Base-by-base conservation (phyloP, 2,329 filamentous ascomycete genomes). In the Alternaria sp. region DNA sequence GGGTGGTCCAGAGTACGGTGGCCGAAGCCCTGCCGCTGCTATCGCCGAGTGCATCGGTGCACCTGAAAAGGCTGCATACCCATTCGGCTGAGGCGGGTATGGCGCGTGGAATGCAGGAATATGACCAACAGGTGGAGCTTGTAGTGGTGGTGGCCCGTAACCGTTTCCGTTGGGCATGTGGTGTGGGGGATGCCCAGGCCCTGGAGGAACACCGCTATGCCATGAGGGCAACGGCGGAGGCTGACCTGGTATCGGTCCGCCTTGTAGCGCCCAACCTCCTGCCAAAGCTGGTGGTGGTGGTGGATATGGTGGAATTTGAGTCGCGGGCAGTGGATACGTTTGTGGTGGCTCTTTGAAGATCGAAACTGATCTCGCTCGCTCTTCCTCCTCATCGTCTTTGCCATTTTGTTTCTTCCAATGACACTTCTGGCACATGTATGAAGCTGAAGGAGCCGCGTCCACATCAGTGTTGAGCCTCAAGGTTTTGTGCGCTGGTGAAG, bases 341-440 rank as follows among this genome's bases (percentile, higher is more conserved):
- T 74, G 76, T 54, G 78, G 77, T 15, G 82, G 70, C 56, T 79
- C 77, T 44, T 70, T 68, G 19, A 70, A 66, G 32, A 70, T 71
- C 21, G 74, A 77, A 8, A 69, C 64, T 13, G 76, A 74, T 56
- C 68, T 69, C 56, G 76, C 70, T 52, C 73, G 71, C 56, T 76
- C 74, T 40, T 72, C 74, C 30, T 72, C 71, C 49, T 73, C 70
- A 9, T 74, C 71, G 54, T 77, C 71, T 3, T 72, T 69, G 10
- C 71, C 77, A 54, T 82, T 74, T 62, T 81, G 76, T 65, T 79
- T 81, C 71, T 81, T 81, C 76, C 82, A 80, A 66, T 84, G 82
- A 64, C 83, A 85, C 62, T 83, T 84, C 68, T 84, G 82, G 63
- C 83, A 85, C n/a, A 83, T 66, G 54, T 80, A 83, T 6, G 69